Evolutionary conservation across 2,329 filamentous ascomycete species (phyloP).

Genomic region (Colletotrichum sidae): DNA sequence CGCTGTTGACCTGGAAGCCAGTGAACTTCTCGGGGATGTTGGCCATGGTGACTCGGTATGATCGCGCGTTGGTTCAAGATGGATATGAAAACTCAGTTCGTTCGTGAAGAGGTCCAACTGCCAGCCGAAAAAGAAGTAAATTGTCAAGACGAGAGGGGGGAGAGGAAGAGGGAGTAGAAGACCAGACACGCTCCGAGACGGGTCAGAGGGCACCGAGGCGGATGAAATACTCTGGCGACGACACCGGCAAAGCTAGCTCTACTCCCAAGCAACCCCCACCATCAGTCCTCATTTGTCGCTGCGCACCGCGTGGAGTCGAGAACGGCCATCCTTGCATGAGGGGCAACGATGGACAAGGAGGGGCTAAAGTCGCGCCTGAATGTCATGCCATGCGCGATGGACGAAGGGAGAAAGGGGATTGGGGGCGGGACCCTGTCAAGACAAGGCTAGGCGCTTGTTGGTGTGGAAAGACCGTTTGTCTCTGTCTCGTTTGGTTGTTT

Average conservation of each 20-base stretch:
- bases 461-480: background rate
- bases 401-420: conserved; percentile 11
- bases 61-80: conserved; percentile 1
- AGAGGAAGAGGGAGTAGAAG: background rate
- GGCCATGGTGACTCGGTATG: conserved; percentile 53
- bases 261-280: conserved; percentile 22
- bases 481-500: conserved; percentile 4
- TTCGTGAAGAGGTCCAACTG: background rate
- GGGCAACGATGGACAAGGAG: conserved; percentile 30
- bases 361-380: conserved; percentile 32
- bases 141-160: conserved; percentile 18
- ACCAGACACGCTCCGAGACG: conserved; percentile 1
- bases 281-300: conserved; percentile 26
- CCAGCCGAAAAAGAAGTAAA: background rate
- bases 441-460: conserved; percentile 27
- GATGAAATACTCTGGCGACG: conserved; percentile 36
- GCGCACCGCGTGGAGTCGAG: conserved; percentile 19
- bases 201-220: conserved; percentile 21
- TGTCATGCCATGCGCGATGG: conserved; percentile 23
- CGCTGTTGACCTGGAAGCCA: conserved; percentile 69
- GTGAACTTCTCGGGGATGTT: conserved; percentile 68
- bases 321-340: conserved; percentile 30
- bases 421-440: conserved; percentile 16
- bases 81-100: background rate
- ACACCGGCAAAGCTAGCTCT: conserved; percentile 16